Percentiles rank a stretch among this genome's conserved stretches.
Conservation (phyloP, 768 basidiomycete genomes). For the Tulasnella calospora region DNA sequence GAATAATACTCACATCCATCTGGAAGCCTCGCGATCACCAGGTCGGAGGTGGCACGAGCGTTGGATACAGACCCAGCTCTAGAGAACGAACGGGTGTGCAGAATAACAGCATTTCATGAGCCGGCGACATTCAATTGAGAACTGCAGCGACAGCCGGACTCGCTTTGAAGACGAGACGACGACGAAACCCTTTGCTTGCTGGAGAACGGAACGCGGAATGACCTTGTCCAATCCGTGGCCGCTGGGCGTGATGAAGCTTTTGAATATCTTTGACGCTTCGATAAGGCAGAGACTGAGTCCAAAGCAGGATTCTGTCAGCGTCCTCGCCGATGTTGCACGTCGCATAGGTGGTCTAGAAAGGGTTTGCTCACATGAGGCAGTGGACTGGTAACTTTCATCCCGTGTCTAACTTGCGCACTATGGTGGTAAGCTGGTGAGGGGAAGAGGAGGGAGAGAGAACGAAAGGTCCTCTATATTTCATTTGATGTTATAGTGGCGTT, state of each 20-base stretch:
- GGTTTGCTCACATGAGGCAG: constrained; percentile 36
- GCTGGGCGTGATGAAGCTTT: neutral
- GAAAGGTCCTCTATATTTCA: too few species aligned
- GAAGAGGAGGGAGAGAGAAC: too few species aligned
- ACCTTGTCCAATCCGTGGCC: constrained; percentile 38
- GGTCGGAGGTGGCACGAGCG: constrained; percentile 64
- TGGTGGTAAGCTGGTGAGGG: too few species aligned
- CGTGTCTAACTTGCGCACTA: neutral
- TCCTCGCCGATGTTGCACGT: neutral
- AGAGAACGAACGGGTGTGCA: neutral
- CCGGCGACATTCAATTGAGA: too few species aligned
- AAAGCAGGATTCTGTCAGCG: neutral
- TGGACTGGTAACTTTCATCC: constrained; percentile 49
- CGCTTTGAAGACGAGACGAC: constrained; percentile 82
- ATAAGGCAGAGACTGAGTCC: neutral
- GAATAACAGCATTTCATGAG: neutral
- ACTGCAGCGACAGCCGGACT: constrained; percentile 36
- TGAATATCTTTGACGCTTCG: constrained; percentile 15
- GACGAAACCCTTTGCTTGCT: constrained; percentile 71
- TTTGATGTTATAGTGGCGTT: too few species aligned
- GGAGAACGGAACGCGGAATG: constrained; percentile 52
- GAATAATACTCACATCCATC: constrained; percentile 63
- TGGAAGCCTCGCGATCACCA: constrained; percentile 81
- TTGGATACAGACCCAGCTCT: constrained; percentile 38
- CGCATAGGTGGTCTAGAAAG: too few species aligned